Base-by-base conservation (phyloP, 305 asterid species). In the Fraxinus dipetala region DNA sequence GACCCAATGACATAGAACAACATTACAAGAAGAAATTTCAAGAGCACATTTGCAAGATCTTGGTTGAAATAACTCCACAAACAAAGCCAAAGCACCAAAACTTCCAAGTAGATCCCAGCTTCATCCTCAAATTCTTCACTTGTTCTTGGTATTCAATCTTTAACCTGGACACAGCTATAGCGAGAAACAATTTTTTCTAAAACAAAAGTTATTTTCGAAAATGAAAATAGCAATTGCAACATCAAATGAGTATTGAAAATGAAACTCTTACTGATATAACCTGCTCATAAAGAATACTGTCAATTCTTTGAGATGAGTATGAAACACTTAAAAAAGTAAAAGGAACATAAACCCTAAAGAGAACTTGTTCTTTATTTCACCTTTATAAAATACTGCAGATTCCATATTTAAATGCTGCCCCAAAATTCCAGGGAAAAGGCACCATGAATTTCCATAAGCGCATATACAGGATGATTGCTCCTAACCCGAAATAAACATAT, bases 321-420 rank as follows among this genome's bases (percentile, higher is more conserved):
- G 20, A 70, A 79, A 54, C 11, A 6, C 9, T 22, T n/a, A 48
- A 79, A 56, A 63, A 36, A 11, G 13, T 69, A 70, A 36, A 65
- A 74, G 75, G 72, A 24, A 74, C 51, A 63, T 36, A 38, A 70
- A 54, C 56, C 54, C 43, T 72, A 78, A 77, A 43, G 61, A 82
- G 51, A 34, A 78, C 24, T 84, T 79, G 72, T 79, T 81, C 75
- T 34, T 81, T 80, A 81, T 76, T 77, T 86, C 83, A 78, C 75
- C 83, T 84, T 83, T 79, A 84, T 84, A 87, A 84, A 84, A 80
- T 81, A 85, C 81, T 18, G 83, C 85, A 76, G 83, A 79, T 82
- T 79, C 78, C 79, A 83, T 80, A 83, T 88, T 77, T 78, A 54
- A 84, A 80, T 30, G 82, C 79, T 30, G 76, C 86, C 81, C 80